Base-by-base conservation (phyloP, 352 stramenopile species). In the Phytophthora nicotianae region DNA sequence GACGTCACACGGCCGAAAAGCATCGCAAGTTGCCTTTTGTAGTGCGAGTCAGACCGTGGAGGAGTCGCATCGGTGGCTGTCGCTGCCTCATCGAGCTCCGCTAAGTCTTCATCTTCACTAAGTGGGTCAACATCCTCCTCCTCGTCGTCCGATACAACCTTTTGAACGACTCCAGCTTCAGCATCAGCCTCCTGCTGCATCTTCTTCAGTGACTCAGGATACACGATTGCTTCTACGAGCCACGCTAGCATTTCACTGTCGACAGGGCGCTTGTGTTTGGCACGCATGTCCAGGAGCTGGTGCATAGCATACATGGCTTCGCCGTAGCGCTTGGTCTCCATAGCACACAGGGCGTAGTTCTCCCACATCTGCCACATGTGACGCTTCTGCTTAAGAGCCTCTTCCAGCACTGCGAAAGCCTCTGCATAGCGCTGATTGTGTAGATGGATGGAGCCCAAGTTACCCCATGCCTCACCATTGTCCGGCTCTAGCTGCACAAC, bases 401-500 rank as follows among this genome's bases (percentile, higher is more conserved):
- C 83, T 57, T 86, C 65, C 35, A 97, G 77, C 45, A 96, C 89
- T 4, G 83, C 78, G 35, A 95, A 90, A 9, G 90, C 91, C 62
- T 93, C 79, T 8, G 70, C 60, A 51, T 88, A 97, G 24, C 89
- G 77, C 19, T 83, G 74, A 40, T 90, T 82, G 40, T 75, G 81
- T 64, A 98, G 79, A 68, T 98, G 93, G 41, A 98, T 90, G 41
- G 95, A 97, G 42, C 93, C 95, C 20, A 99, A 80, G 76, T 99
- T 99, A 35, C 93, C 94, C 94, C 91, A 98, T 0, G 94, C 93
- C 65, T 99, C 96, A 21, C 86, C 90, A 59, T 98, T 92, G 54
- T 98, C 93, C 6, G 96, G 95, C 55, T 98, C 90, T 53, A 98
- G 88, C 68, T 98, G 90, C 20, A 98, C 95, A 19, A 98, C 93